Evolutionary conservation across 163 green algal species (phyloP), one percentile per base, ranked within the genome.

Genomic region (Botryococcus braunii): DNA sequence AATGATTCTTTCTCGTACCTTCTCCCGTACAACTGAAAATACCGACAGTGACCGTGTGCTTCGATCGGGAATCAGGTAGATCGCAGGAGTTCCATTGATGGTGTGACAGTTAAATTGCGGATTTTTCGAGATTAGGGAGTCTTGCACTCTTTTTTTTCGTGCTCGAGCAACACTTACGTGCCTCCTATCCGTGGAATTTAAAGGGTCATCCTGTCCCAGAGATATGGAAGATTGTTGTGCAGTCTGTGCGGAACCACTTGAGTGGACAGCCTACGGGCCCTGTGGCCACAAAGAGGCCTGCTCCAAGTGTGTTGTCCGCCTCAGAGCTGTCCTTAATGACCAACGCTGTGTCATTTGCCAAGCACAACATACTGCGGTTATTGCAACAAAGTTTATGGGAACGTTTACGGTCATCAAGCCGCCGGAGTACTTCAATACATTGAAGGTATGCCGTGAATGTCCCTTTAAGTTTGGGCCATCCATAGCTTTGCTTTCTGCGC

Each of bases 251-350:
- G 92, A 97, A 66, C 76, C 83, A 0, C 75, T 98, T 31, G 73
- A 91, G 27, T 97, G 77, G 66, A 84, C 85, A 3, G 91, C 80
- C 0, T 89, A 92, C 66, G 88, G 83, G 0, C 69, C 71, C 7
- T 98, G 92, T 71, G 86, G 86, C 11, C 92, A 98, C 81, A 90
- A 86, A 47, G 92, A 97, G 31, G 83, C 89, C 27, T 97, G 92
- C 77, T 91, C 81, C 52, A 86, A 86, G 48, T 98, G 92, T 69
- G 83, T 94, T 5, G 74, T 81, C 8, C 81, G 92, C 9, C 77
- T 96, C 74, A 80, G 92, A 5, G 87, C 93, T 37, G 79, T 97
- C 23, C 72, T 96, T 40, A 83, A 95, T 35, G 89, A 97, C 72
- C 83, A 68, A 23, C 75, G 83, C 13, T 98, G 92, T 76, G 83